These are phyloP conservation scores for Eimeria sp. DNA, from an alignment of 169 alveolate genomes.

Conservation along the genomic window DNA sequence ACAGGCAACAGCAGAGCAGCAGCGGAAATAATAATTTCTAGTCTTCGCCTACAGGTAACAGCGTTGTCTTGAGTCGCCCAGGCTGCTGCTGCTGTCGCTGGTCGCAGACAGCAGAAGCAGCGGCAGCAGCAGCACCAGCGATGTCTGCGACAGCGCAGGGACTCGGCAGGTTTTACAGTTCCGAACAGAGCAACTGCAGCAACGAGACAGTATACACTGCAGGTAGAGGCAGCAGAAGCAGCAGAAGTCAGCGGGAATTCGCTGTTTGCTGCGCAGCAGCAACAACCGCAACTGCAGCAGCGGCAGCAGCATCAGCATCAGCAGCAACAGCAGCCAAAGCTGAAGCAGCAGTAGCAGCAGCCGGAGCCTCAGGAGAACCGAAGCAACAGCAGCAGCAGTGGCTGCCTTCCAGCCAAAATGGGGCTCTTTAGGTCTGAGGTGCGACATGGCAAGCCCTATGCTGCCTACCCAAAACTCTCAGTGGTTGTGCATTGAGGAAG, in stretches of 20 bases:
- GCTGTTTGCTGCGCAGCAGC: slow-evolving; percentile 27
- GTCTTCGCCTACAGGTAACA: background rate
- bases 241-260: background rate
- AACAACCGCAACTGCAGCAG: slow-evolving; percentile 30
- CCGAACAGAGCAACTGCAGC: slow-evolving; percentile 46
- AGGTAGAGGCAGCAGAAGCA: slow-evolving; percentile 46
- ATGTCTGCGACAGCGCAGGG: slow-evolving; percentile 36
- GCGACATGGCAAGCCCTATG: background rate
- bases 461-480: background rate
- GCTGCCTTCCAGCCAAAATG: background rate
- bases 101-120: slow-evolving; percentile 48
- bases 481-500: background rate
- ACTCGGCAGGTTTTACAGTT: slow-evolving; percentile 46
- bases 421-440: slow-evolving; percentile 80
- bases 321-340: slow-evolving; percentile 4
- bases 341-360: slow-evolving; percentile 39
- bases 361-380: slow-evolving; percentile 40
- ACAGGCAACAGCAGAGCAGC: slow-evolving; percentile 52
- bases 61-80: background rate
- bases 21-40: background rate
- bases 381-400: slow-evolving; percentile 23
- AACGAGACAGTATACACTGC: background rate
- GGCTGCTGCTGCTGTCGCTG: slow-evolving; percentile 39
- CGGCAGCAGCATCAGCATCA: slow-evolving; percentile 55
- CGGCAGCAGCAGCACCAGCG: slow-evolving; percentile 57